A percentile compares a stretch with the other conserved stretches of the same genome.
Conservation (phyloP, 257 asterid species). For the Knoxia roxburghii region DNA sequence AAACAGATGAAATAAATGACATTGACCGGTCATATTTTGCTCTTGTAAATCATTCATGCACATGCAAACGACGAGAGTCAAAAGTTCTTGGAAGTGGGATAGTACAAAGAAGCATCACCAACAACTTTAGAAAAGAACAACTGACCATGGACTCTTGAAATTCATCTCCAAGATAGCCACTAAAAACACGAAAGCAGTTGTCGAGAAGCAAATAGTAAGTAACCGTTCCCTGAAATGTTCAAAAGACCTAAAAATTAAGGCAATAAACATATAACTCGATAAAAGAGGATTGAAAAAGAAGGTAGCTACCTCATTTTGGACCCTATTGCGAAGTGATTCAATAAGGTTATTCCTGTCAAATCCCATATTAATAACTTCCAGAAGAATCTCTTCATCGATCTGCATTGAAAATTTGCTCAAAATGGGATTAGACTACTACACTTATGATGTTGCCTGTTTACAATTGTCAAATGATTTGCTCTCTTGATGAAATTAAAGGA, state of each 20-base stretch:
- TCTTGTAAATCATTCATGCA: neutral
- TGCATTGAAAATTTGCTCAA: slow-evolving; percentile 25
- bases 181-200: slow-evolving; percentile 71
- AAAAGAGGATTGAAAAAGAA: slow-evolving; percentile 5
- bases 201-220: slow-evolving; percentile 80
- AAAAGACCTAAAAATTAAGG: slow-evolving; percentile 14
- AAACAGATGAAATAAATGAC: neutral
- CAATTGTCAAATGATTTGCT: no score
- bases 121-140: slow-evolving; percentile 16
- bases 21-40: neutral
- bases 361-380: slow-evolving; percentile 77
- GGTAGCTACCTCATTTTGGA: slow-evolving; percentile 70
- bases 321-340: slow-evolving; percentile 76
- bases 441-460: no score
- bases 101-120: neutral
- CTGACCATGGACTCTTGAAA: slow-evolving; percentile 74
- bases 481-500: no score
- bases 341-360: slow-evolving; percentile 57
- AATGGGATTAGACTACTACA: no score
- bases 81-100: neutral
- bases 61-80: neutral
- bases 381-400: slow-evolving; percentile 93
- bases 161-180: slow-evolving; percentile 90
- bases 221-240: slow-evolving; percentile 68
- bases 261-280: slow-evolving; percentile 1